Evolutionary conservation across 805 yeast genomes (phyloP), one percentile per base, ranked within the genome.

Genomic region (Monosporozyma yasuniensis): DNA sequence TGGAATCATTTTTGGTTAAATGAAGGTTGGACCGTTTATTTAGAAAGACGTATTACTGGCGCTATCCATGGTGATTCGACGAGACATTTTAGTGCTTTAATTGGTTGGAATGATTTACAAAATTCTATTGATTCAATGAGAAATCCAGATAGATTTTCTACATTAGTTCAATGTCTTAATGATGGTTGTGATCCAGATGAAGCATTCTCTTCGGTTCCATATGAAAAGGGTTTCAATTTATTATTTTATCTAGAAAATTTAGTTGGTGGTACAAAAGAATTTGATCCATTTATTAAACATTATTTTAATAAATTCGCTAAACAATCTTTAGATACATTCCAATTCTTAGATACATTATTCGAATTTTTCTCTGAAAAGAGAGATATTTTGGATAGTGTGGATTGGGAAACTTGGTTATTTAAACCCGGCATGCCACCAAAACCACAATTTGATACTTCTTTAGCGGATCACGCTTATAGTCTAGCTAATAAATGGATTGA

Each of bases 1-100:
- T 89, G 96, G 93, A 90, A 87, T 62, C 95, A 88, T 69, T 88
- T 89, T 66, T 89, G 95, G 93, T 76, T 89, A 56, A 89, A 89
- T 65, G 96, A 89, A 71, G 96, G 96, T 35, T 89, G 96, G 96
- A 88, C 96, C 5, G 96, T 89, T 38, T 89, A 89, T 65, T 68
- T 89, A 35, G 96, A 89, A 68, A 78, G 96, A 64, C 73, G 96
- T 59, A 88, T 89, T 52, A 71, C 80, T 27, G 95, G 86, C 16
- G 77, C 74, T 14, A 65, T 87, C n/a, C 87, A 87, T 61, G 96
- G 93, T 22, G 91, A 86, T 58, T 67, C 79, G 30, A 73, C 78
- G 41, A 78, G 96, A 62, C 91, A 87, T 58, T 86, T 89, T 63
- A 75, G 83, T 53, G 88, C 89, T 37, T 81, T 89, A 53, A 84